Percentiles rank a stretch among this genome's conserved stretches.
phyloP scores from a whole-genome alignment of 129 eudicot species.

The Glebionis coronaria region DNA sequence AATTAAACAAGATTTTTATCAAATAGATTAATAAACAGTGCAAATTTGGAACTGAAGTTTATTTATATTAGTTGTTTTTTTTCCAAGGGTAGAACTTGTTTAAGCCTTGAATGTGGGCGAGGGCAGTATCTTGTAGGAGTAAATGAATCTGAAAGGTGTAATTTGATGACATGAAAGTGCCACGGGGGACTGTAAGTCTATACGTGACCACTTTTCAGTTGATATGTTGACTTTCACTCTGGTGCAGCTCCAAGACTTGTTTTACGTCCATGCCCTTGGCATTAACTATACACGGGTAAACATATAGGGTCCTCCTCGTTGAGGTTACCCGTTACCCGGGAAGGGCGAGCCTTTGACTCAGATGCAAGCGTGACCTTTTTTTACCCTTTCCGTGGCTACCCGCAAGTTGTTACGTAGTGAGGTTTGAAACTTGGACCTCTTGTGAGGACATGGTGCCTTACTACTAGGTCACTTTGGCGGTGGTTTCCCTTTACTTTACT shows the following conservation, averaged over 20 bases:
- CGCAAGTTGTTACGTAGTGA: too few species aligned
- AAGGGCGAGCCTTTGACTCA: too few species aligned
- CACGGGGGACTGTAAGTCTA: not conserved
- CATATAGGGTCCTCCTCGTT: not conserved
- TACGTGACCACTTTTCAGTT: not conserved
- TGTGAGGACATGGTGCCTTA: not conserved
- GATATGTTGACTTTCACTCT: not conserved
- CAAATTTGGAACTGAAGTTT: not conserved
- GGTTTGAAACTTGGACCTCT: too few species aligned
- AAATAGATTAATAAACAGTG: not conserved
- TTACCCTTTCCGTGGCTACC: too few species aligned
- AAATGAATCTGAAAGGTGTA: not conserved
- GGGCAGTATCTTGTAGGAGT: too few species aligned
- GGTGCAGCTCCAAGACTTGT: not conserved
- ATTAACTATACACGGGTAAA: not conserved
- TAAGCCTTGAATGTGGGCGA: too few species aligned
- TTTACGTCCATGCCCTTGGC: too few species aligned
- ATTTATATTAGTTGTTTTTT: not conserved
- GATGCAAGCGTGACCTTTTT: too few species aligned
- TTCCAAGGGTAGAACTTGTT: not conserved
- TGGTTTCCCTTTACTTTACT: conserved; percentile 7
- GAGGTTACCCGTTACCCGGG: too few species aligned
- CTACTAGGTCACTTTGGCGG: not conserved
- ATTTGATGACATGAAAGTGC: conserved; percentile 3
- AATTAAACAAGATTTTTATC: not conserved